Evolutionary conservation across 2,329 filamentous ascomycete species (phyloP), one percentile per base, ranked within the genome.

Genomic region (Mycosphaerelloides madeirae): DNA sequence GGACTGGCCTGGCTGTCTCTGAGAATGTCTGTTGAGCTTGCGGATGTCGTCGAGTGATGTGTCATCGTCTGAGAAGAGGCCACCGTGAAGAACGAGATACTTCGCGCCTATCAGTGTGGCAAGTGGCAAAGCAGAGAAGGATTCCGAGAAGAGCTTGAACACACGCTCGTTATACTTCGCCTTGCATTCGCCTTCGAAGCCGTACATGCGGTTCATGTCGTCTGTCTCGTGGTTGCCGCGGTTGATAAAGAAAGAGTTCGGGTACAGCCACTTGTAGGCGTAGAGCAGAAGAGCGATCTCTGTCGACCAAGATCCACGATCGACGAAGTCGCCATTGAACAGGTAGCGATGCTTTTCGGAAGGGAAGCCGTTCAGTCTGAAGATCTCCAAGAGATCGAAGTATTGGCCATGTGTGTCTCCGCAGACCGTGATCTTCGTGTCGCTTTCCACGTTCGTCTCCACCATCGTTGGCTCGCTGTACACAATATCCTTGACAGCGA

Each of bases 301-400:
- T n/a, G 84, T 89, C 6, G 91, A 97, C 93, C 93, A 98, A 29
- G 89, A 96, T 20, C 93, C 93, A 65, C 93, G 81, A 66, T 98
- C 93, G 42, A 98, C 93, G 63, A 98, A 98, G 70, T 98, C 93
- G 54, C 93, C 93, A 66, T 98, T 98, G 77, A 98, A 98, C 11
- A 98, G 78, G 65, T 97, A 98, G 66, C 83, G 86, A 65, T 97
- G 89, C 64, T 85, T 87, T 50, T 91, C 87, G 13, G 78, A 80
- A 0, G 93, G 93, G 52, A 77, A 79, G 32, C 93, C 93, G 58
- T 95, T 96, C 45, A 93, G 78, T 53, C 87, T 78, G 81, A 98
- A 98, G 51, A 98, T 85, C 66, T 98, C 87, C 74, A 98, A 83
- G 32, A 98, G 77, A 67, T 98, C 93, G 65, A 95, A 98, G 72